Conservation (phyloP, 305 asterid genomes). For the Rubia balearica region DNA sequence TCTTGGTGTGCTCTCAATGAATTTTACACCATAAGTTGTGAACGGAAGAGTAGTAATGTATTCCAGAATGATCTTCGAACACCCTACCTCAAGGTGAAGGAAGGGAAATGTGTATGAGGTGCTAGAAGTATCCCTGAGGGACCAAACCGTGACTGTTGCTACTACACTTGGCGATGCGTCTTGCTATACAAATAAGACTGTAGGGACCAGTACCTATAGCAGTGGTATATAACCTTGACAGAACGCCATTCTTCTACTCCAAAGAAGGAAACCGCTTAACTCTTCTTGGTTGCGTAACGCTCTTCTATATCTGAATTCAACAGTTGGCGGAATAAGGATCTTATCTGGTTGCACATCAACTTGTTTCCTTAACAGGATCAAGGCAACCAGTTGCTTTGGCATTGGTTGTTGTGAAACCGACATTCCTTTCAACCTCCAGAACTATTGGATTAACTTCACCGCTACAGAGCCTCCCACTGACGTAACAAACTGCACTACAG, state of each 20-base stretch:
- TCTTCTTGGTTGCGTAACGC: conserved; percentile 22
- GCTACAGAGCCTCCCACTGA: background rate
- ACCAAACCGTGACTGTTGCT: conserved; percentile 12
- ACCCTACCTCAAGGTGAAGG: background rate
- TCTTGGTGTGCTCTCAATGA: conserved; percentile 22
- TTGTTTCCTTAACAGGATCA: background rate
- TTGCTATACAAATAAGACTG: background rate
- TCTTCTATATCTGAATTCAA: conserved; percentile 4
- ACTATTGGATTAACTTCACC: conserved; percentile 10
- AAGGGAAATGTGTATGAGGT: background rate
- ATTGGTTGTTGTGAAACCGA: conserved; percentile 21
- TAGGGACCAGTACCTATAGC: background rate
- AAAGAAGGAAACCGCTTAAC: conserved; percentile 8
- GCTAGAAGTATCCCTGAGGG: conserved; percentile 8
- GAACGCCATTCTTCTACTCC: conserved; percentile 16
- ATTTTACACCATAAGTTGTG: conserved; percentile 14
- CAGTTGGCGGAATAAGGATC: background rate
- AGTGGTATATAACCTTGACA: conserved; percentile 10
- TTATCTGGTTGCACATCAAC: conserved; percentile 16
- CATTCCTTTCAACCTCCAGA: conserved; percentile 14
- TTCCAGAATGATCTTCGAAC: background rate
- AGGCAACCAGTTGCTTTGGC: conserved; percentile 17
- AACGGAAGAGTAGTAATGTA: background rate
- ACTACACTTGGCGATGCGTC: background rate
- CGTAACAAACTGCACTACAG: background rate